Evolutionary conservation across 305 asterid genomes (phyloP), one percentile per base, ranked within the genome.

Genomic region (Fraxinus nigra): DNA sequence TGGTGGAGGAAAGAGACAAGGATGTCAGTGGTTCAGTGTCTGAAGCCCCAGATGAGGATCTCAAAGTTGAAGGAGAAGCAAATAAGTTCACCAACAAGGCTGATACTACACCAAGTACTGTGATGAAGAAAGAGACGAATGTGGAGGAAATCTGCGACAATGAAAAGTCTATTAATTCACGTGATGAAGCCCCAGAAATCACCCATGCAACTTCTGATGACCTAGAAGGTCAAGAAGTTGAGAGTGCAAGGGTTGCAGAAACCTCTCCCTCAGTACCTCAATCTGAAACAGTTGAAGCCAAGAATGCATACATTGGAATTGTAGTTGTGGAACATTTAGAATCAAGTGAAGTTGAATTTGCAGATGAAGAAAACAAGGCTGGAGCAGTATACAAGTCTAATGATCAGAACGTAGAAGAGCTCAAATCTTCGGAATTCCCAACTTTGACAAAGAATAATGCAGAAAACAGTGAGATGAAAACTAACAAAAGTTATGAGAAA

Each of bases 1-100:
- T 83, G 48, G 90, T 69, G 80, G 91, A 90, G 82, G 80, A 85
- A 33, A 79, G 86, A 76, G 85, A 85, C 82, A 51, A 34, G 40
- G 88, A 88, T 67, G 85, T 65, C 76, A 81, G 54, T 22, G 32
- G n/a, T 72, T 72, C 46, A 32, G 59, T 51, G 20, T 43, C 77
- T 37, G 84, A 77, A 61, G 67, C 79, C 63, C 76, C 46, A 73
- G 77, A 32, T 30, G 82, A 74, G 69, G 54, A 5, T 14, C 14
- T 28, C 33, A 37, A 72, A 51, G 18, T 34, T 34, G 51, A 20
- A 16, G 72, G 14, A 37, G 79, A 77, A 51, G 75, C 18, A 48
- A 26, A 80, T 67, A 63, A 43, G 13, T 24, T 65, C 80, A 1
- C 10, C 18, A 56, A 65, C 51, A 74, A 10, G 74, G 75, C 77